phyloP scores from a whole-genome alignment of 78 protist genomes.

The Dictyostelium intermedium region DNA sequence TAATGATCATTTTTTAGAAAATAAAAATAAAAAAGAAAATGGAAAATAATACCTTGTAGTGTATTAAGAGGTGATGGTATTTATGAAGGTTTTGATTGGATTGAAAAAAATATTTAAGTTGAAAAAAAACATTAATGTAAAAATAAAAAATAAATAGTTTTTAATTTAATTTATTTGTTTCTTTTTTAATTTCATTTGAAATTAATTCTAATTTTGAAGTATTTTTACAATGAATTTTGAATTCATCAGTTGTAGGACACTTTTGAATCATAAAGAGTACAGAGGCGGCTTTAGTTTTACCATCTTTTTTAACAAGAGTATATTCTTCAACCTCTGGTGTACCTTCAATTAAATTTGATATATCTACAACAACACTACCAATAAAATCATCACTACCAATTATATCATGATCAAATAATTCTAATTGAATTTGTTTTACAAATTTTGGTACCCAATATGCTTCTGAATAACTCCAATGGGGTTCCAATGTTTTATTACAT shows the following conservation, averaged over 20 bases:
- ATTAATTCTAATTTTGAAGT: no score
- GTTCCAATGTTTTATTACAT: not conserved
- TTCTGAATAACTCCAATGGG: not conserved
- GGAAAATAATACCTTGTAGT: no score
- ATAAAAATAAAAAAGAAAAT: no score
- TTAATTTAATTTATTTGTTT: no score
- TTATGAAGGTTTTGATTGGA: no score
- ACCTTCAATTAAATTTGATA: not conserved
- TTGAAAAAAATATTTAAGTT: no score
- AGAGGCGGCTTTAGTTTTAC: not conserved
- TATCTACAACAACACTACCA: not conserved
- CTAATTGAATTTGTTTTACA: not conserved
- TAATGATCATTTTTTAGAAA: no score
- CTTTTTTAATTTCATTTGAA: not conserved
- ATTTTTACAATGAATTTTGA: no score
- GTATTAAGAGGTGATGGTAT: no score
- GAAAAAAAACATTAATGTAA: no score
- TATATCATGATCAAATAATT: not conserved
- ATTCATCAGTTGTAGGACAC: not conserved
- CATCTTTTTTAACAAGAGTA: not conserved
- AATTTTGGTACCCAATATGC: no score
- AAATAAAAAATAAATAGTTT: no score
- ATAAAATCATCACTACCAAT: not conserved
- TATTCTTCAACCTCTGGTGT: not conserved
- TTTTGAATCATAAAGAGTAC: not conserved